Base-by-base conservation (phyloP, 805 yeast genomes). In the Scheffersomyces stipitis region DNA sequence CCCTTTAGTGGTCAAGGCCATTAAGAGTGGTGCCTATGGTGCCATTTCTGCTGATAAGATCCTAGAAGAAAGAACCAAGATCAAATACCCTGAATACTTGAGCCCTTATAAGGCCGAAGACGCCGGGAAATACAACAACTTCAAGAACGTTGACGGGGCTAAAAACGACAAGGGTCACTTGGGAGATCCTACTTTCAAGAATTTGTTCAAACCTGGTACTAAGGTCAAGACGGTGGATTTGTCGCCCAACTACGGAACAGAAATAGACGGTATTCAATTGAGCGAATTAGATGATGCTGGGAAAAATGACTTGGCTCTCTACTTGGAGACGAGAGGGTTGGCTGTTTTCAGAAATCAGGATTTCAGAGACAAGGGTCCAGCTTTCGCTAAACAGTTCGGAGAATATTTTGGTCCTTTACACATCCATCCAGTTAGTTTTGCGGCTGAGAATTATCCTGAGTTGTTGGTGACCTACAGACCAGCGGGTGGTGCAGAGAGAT, bases 231-330 rank as follows among this genome's bases (percentile, higher is more conserved):
- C 37, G 20, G 37, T 36, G n/a, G 51, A 55, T 40, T 46, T 55
- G 34, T 49, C 56, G 5, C 60, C 60, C 6, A 52, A 54, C 26
- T 48, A 49, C 24, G 60, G 60, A 5, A 54, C 59, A n/a, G 60
- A 56, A 32, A 40, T 56, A 31, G 50, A 44, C 7, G 60, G 60
- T 3, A 31, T 56, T 23, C 59, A 56, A 37, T 42, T 56, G 20
- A 51, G 56, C 36, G 53, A 51, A 32, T 47, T 56, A 41, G 46
- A 44, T 26, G 59, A 56, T 15, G 49, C 48, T 8, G 60, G 52
- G 16, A 56, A 51, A 40, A 51, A 56, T 35, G 60, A 56, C 33
- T 48, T 56, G 38, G 60, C 60, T 7, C 44, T 56, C 32, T 49
- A 31, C 34, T 40, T 56, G 33, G 60, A 49, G 33, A 52, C 47